Base-by-base conservation (phyloP, 306 rosid genomes). In the Albizia julibrissin region DNA sequence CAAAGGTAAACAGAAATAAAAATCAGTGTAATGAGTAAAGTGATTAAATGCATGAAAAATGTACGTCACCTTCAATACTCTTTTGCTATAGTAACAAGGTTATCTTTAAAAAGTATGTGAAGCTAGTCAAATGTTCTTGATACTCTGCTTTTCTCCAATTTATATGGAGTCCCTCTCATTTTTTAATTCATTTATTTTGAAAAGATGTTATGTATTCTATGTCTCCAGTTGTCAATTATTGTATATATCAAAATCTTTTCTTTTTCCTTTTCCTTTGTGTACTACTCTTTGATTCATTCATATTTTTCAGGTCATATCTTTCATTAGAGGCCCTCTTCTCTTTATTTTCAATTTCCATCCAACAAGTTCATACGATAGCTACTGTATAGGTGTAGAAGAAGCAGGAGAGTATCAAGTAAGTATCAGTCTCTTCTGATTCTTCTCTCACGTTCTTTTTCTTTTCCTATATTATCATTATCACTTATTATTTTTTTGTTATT, bases 331-430 rank as follows among this genome's bases (percentile, higher is more conserved):
- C 71, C 98, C 97, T 84, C 82, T 92, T 87, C 91, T 95, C 79
- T 89, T 95, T 84, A 21, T 92, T 85, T 92, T 90, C 86, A 95
- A 95, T 84, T 93, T 95, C 83, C 99, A 95, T 86, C 99, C 99
- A 43, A 84, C 91, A 65, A 88, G 93, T 76, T 90, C 94, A 62
- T 89, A 91, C 44, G 89, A 88, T 75, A 85, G 87, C 78, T 93
- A 93, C 75, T 61, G 72, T 26, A 83, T 95, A 56, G 98, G 98
- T 19, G 97, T 92, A 72, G 99, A 95, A 81, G 99, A 95, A 84
- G 99, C 99, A 66, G 99, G 99, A 82, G 99, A 93, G 61, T 95
- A 95, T 87, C 92, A 89, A 82, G 99, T 95, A 86, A 73, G 94
- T 85, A 58, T 37, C 22, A 27, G 3, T 56, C 64, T 73, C 39